Conservation (phyloP, 257 asterid genomes). For the Rauvolfia tetraphylla region DNA sequence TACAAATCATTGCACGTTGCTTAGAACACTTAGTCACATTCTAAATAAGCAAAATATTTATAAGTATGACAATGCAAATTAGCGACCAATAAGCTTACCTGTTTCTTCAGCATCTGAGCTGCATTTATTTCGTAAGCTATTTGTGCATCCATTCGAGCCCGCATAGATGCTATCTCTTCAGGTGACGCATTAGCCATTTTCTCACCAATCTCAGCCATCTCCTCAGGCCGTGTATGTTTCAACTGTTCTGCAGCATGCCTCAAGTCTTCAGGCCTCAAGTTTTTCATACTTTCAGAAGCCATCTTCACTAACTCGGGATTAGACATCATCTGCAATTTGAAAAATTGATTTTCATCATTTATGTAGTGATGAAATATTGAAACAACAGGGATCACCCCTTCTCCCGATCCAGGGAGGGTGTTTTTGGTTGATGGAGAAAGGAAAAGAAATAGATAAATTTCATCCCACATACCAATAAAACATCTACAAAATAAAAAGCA, state of each 20-base stretch:
- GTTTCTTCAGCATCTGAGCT: slow-evolving; percentile 85
- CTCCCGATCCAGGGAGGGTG: background rate
- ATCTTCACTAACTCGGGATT: slow-evolving; percentile 86
- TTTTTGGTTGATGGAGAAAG: background rate
- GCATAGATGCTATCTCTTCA: slow-evolving; percentile 82
- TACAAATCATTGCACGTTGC: background rate
- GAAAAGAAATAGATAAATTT: background rate
- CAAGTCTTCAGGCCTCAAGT: slow-evolving; percentile 80
- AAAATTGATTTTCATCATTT: slow-evolving; percentile 1
- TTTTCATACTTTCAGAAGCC: slow-evolving; percentile 98
- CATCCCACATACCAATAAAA: background rate
- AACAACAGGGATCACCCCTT: background rate
- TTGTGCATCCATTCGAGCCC: slow-evolving; percentile 76
- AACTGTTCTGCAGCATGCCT: slow-evolving; percentile 87
- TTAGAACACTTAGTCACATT: background rate
- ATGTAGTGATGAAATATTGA: background rate
- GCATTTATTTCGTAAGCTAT: slow-evolving; percentile 67
- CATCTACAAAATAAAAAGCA: background rate
- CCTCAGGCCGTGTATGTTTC: slow-evolving; percentile 89
- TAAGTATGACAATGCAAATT: background rate
- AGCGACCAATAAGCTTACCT: slow-evolving; percentile 44
- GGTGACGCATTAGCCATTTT: slow-evolving; percentile 94
- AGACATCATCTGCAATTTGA: slow-evolving; percentile 84
- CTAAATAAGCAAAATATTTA: background rate
- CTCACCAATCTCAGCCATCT: slow-evolving; percentile 83